These are phyloP conservation scores for Dendryphion nanum DNA, from an alignment of 2,329 filamentous ascomycete species.

Conservation along the genomic window DNA sequence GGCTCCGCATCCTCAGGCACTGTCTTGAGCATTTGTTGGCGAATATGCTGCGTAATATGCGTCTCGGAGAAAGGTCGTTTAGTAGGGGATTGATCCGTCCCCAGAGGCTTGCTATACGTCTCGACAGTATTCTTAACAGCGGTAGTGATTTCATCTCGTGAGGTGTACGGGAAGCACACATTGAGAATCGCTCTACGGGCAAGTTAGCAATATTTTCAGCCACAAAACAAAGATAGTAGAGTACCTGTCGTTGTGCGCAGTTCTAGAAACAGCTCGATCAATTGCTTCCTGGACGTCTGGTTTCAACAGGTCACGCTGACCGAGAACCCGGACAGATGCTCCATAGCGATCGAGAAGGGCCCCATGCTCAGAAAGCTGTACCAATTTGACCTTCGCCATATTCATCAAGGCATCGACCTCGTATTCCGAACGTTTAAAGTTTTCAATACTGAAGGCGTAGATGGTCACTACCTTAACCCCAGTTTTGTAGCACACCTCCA, in stretches of 20 bases:
- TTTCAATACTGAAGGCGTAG: conserved; percentile 98
- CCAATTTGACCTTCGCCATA: conserved; percentile 92
- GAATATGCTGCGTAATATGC: conserved; percentile 82
- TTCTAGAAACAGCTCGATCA: conserved; percentile 81
- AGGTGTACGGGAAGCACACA: conserved; percentile 97
- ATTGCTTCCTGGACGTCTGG: conserved; percentile 87
- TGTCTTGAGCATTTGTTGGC: conserved; percentile 48
- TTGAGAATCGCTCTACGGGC: conserved; percentile 66
- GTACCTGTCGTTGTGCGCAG: conserved; percentile 81
- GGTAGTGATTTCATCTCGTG: conserved; percentile 89
- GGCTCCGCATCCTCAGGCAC: conserved; percentile 34
- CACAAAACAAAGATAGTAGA: conserved; percentile 43
- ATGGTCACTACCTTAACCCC: conserved; percentile 96
- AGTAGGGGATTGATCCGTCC: conserved; percentile 50
- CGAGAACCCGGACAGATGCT: conserved; percentile 79
- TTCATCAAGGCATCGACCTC: conserved; percentile 98
- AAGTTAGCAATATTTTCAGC: conserved; percentile 5
- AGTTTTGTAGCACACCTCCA: conserved; percentile 97
- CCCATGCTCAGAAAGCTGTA: conserved; percentile 88
- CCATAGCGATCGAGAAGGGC: conserved; percentile 92
- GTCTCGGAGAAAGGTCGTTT: conserved; percentile 79
- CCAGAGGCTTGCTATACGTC: conserved; percentile 74
- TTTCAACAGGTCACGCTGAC: conserved; percentile 78
- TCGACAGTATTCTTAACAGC: conserved; percentile 84
- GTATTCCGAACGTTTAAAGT: conserved; percentile 95